phyloP scores from a whole-genome alignment of 1,139 yeast species.

The Lodderomyces elongisporus region DNA sequence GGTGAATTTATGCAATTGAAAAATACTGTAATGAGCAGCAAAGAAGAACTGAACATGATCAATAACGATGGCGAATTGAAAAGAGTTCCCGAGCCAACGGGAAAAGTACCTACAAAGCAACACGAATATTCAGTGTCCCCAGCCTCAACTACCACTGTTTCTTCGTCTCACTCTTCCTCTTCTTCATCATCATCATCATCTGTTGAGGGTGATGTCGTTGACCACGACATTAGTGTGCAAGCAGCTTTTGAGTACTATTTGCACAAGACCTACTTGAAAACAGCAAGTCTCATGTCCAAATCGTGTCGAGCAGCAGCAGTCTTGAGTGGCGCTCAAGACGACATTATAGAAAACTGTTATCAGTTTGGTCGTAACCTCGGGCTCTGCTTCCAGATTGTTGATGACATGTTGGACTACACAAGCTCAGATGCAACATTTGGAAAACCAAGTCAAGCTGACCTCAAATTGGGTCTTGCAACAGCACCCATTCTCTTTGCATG shows the following conservation, averaged over 20 bases:
- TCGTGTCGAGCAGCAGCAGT: slow-evolving; percentile 93
- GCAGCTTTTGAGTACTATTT: slow-evolving; percentile 93
- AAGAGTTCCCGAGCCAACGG: slow-evolving; percentile 55
- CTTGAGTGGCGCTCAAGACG: slow-evolving; percentile 74
- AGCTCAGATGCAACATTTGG: slow-evolving; percentile 79
- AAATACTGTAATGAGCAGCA: slow-evolving; percentile 60
- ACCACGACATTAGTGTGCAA: slow-evolving; percentile 65
- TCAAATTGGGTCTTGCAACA: slow-evolving; percentile 90
- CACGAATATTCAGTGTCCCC: slow-evolving; percentile 56
- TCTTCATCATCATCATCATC: too few relatives aligned
- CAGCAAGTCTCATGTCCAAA: slow-evolving; percentile 94
- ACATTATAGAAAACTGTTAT: slow-evolving; percentile 77
- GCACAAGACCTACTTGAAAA: slow-evolving; percentile 91
- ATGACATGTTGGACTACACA: slow-evolving; percentile 93
- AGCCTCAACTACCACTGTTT: too few relatives aligned
- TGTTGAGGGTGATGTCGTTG: slow-evolving; percentile 29
- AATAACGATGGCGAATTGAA: slow-evolving; percentile 49
- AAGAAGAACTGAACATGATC: slow-evolving; percentile 40
- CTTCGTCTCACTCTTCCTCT: too few relatives aligned
- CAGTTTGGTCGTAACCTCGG: slow-evolving; percentile 92
- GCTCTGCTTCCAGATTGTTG: slow-evolving; percentile 91
- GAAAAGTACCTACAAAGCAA: slow-evolving; percentile 53
- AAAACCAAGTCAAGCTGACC: slow-evolving; percentile 93
- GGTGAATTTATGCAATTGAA: slow-evolving; percentile 98
- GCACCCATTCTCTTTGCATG: slow-evolving; percentile 96